phyloP scores from a whole-genome alignment of 2,329 filamentous ascomycete species.

The Monilinia fructicola region DNA sequence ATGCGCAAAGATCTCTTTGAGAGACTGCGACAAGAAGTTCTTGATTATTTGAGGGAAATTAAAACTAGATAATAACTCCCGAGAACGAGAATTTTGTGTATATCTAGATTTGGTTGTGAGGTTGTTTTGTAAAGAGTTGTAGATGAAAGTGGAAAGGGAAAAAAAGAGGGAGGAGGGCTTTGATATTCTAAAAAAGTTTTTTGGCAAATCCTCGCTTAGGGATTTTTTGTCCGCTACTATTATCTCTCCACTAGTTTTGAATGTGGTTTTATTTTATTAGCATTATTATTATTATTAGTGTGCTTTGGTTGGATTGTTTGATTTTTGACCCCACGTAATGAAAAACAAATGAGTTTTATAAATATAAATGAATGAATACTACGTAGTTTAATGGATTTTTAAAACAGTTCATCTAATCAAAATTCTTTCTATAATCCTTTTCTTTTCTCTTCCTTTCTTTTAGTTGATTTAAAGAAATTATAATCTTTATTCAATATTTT shows the following conservation, averaged over 20 bases:
- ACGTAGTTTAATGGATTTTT: no score
- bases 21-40: conserved; percentile 38
- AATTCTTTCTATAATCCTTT: no score
- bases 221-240: conserved; percentile 10
- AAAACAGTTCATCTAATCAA: no score
- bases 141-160: conserved; percentile 4
- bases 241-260: background rate
- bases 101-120: conserved; percentile 35
- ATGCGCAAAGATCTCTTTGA: conserved; percentile 38
- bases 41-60: conserved; percentile 35
- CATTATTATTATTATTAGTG: no score
- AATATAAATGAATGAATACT: no score
- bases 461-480: no score
- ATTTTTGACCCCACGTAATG: no score
- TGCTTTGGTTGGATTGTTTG: no score
- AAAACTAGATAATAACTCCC: conserved; percentile 53
- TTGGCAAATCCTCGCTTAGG: conserved; percentile 14
- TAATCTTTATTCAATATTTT: no score
- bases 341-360: no score
- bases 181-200: conserved; percentile 20
- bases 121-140: conserved; percentile 23
- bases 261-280: background rate
- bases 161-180: conserved; percentile 3
- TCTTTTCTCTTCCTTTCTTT: no score
- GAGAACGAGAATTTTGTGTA: conserved; percentile 41